Evolutionary conservation across 2,329 filamentous ascomycete species (phyloP), one percentile per base, ranked within the genome.

Genomic region (Ramularia collo-cygni): DNA sequence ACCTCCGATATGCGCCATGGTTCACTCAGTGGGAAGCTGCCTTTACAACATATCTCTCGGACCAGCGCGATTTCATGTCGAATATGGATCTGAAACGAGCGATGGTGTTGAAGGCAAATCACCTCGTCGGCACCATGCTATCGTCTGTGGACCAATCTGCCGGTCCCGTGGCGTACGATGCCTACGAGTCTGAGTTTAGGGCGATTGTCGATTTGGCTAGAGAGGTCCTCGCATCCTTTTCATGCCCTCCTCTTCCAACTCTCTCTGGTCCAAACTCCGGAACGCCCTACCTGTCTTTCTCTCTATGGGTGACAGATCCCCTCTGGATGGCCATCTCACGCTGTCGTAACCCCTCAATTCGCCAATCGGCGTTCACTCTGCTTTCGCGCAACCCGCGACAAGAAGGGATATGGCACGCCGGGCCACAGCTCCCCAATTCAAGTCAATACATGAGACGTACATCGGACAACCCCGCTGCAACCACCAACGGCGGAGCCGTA

Each of bases 21-120:
- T 57, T 59, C 21, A 42, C 46, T 21, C 48, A 48, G 19, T 60
- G 57, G 57, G 56, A 59, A 27, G 27, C 38, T 12, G 55, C 53
- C 2, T 60, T 59, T 39, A 56, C 55, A 7, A 26, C 40, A 2
- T 59, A 48, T 31, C 42, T 60, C 10, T 50, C 53, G 4, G 46
- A 50, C 6, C 44, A 51, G 31, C 47, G 50, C 19, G 53, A 48
- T 15, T 44, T 39, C 40, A 52, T 60, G 46, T 44, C 46, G 18
- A 54, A 57, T 40, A 50, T 55, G 42, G 56, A 60, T 38, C 44
- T 56, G 33, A 60, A 60, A 42, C 50, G 56, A 16, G 55, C 56
- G 2, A 59, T 60, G 55, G 56, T 60, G n/a, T 48, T 60, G n/a
- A 59, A 59, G 38, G 53, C 57, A 16, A 59, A 60, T 35, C 56